These are phyloP conservation scores for Hylodesmum podocarpum DNA, from an alignment of 306 rosid species.

Conservation along the genomic window DNA sequence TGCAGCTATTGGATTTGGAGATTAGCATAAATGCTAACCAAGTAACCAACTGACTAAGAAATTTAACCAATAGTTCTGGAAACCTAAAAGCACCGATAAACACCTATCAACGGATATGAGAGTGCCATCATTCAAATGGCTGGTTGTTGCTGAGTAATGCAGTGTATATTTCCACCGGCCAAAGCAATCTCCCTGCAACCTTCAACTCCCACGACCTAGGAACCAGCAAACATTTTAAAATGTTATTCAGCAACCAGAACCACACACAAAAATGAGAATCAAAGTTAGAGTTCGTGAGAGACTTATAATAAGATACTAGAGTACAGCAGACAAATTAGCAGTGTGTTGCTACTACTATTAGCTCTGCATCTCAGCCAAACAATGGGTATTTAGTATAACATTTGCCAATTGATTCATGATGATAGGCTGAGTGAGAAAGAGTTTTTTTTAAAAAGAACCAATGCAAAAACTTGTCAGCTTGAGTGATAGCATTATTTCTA, in stretches of 20 bases:
- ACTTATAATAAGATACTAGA: not conserved
- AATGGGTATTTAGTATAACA: not conserved
- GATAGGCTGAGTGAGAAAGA: not conserved
- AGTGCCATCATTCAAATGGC: slow-evolving; percentile 24
- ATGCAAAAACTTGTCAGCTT: not conserved
- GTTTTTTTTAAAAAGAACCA: not conserved
- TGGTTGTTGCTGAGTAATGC: slow-evolving; percentile 97
- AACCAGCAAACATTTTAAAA: slow-evolving; percentile 19
- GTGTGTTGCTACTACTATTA: not conserved
- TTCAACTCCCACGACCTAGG: slow-evolving; percentile 80
- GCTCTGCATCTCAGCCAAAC: not conserved
- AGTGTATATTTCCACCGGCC: slow-evolving; percentile 91
- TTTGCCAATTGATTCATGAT: not conserved
- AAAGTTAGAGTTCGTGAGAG: not conserved
- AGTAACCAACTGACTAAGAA: not conserved
- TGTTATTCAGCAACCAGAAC: slow-evolving; percentile 21
- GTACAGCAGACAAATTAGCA: not conserved
- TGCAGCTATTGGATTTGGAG: not conserved
- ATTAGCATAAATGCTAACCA: slow-evolving; percentile 3
- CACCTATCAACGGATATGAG: not conserved
- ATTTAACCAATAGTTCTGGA: not conserved
- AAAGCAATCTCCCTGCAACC: slow-evolving; percentile 91
- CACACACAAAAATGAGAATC: not conserved
- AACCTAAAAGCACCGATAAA: not conserved
- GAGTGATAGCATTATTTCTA: not conserved